Base-by-base conservation (phyloP, 495 filamentous ascomycete species). In the Evernia prunastri region DNA sequence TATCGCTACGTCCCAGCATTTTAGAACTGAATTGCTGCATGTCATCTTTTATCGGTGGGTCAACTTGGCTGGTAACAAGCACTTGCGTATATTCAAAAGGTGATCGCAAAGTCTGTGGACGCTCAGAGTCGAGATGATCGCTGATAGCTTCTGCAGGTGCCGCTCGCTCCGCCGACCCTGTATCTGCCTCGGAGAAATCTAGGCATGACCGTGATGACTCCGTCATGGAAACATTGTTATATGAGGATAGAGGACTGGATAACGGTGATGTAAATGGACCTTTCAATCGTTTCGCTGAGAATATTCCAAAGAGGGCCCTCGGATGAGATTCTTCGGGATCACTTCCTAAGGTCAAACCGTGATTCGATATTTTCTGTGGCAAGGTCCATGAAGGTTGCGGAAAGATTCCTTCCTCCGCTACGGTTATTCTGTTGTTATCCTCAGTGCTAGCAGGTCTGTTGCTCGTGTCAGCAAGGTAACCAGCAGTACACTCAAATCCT, bases 281-380 rank as follows among this genome's bases (percentile, higher is more conserved):
- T 54, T 54, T 62, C 31, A 39, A 40, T 2, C 60, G 49, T 56
- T 62, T 62, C 60, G 45, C 47, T 9, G 49, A 40, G 33, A 6
- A 39, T 13, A 29, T 40, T 40, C 45, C 35, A n/a, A 36, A 37
- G 20, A 43, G 8, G 40, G 36, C 29, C n/a, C 49, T 56, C 15
- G 60, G 27, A 39, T 51, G 45, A 37, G 36, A 54, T 36, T 45
- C 47, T 39, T 56, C 23, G 31, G 17, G 45, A n/a, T 62, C 49
- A 12, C 39, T 6, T 33, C 18, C 60, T 13, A 49, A 18, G 8
- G 49, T 29, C 1, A 33, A 25, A 27, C 8, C 33, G 10, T 39
- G 49, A 40, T 54, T 62, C 40, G 60, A 33, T 33, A 47, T 51
- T 39, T 62, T 62, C 15, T 39, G 43, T 36, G 60, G 49, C 15